Evolutionary conservation across 495 filamentous ascomycete species (phyloP).

Genomic region (Aspergillus sclerotioniger): DNA sequence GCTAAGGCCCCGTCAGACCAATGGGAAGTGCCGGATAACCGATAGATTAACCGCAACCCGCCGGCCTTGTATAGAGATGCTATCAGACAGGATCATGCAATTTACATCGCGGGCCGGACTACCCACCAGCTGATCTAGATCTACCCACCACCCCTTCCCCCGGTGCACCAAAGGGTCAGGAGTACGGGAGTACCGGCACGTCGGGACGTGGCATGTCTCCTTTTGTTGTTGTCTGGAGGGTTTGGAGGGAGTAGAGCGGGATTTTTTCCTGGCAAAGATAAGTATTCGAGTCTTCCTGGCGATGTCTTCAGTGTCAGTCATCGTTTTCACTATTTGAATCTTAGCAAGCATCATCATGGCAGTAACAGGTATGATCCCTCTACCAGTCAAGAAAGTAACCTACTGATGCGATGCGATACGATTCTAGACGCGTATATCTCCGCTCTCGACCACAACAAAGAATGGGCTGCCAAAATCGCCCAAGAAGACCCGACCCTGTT

Average conservation of each 20-base stretch:
- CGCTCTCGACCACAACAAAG: conserved; percentile 54
- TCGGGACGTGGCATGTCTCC: not conserved
- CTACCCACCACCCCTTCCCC: not conserved
- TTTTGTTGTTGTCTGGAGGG: not conserved
- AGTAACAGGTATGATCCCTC: not conserved
- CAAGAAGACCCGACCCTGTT: conserved; percentile 71
- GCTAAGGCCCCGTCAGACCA: not conserved
- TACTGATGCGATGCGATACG: no score
- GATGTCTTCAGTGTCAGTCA: not conserved
- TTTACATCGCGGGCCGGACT: not conserved
- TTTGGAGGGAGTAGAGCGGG: not conserved
- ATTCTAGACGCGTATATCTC: conserved; percentile 35
- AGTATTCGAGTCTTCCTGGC: not conserved
- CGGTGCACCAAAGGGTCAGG: not conserved
- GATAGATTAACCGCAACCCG: not conserved
- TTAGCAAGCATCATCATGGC: not conserved
- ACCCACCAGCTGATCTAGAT: not conserved
- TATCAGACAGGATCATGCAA: not conserved
- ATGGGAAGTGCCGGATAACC: not conserved
- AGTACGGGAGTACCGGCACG: not conserved
- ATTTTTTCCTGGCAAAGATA: not conserved
- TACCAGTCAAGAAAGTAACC: no score
- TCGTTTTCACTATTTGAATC: not conserved
- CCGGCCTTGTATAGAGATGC: not conserved
- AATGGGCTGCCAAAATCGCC: conserved; percentile 66